Evolutionary conservation across 768 basidiomycete genomes (phyloP), one percentile per base, ranked within the genome.

Genomic region (Gloeopeniophorella convolvens): DNA sequence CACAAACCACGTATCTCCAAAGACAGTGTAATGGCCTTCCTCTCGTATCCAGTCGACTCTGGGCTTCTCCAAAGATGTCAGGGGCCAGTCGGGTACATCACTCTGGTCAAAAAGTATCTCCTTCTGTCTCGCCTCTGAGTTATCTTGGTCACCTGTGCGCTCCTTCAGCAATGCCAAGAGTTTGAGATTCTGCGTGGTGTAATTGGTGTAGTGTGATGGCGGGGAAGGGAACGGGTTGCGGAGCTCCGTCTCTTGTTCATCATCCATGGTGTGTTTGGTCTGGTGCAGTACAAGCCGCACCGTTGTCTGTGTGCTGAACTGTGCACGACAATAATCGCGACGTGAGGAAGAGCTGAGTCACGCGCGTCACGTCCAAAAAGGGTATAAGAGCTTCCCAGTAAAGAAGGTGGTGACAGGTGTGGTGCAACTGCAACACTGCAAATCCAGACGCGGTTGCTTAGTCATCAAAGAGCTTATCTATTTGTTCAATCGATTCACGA

Each of bases 1-100:
- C 70, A 92, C 89, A 79, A 85, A 85, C 87, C 89, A 95, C 60
- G 76, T 75, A 64, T 93, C 88, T n/a, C 89, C 90, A 66, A 85
- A 95, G 13, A 83, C 84, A 45, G 78, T 77, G 64, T 90, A 95
- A 54, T 79, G 72, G 1, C 85, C 84, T 54, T 89, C 89, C 58
- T 92, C 87, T 1, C 89, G 72, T 44, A 95, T 86, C 90, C 91
- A 93, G 61, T 93, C 91, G 12, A 87, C 82, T 37, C 89, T 77
- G 31, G 92, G 92, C 66, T 85, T 90, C 63, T 92, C 86, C 9
- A 95, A 74, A 56, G 83, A 81, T 3, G 65, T 66, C 34, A 93
- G 69, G 16, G 83, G 75, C 87, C 86, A 90, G 16, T 87, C 78
- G 6, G 89, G 89, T 10, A 90, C 68, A 47, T 89, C 82, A 2